Percentiles rank a stretch among this genome's conserved stretches.
Conservation (phyloP, 805 yeast species). For the Cyberlindnera xylosilytica region DNA sequence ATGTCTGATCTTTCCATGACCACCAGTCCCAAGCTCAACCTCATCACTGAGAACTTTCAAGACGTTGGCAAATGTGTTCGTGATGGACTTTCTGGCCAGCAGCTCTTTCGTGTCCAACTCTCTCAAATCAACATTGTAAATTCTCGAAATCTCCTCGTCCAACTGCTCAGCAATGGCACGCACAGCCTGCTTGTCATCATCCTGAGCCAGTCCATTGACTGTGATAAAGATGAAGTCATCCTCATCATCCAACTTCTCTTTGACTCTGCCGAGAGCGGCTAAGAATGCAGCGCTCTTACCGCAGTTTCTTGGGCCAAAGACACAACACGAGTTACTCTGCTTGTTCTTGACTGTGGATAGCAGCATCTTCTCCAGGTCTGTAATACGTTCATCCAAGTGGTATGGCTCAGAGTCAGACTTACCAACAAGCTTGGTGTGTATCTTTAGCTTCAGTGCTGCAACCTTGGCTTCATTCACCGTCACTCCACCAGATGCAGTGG, state of each 20-base stretch:
- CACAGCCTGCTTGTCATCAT: slow-evolving; percentile 75
- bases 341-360: slow-evolving; percentile 61
- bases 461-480: background rate
- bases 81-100: slow-evolving; percentile 51
- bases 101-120: slow-evolving; percentile 26
- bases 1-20: slow-evolving; percentile 17
- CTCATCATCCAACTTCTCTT: slow-evolving; percentile 33
- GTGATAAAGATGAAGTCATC: slow-evolving; percentile 58
- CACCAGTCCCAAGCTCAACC: slow-evolving; percentile 9
- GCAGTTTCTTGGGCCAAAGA: slow-evolving; percentile 76
- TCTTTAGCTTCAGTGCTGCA: slow-evolving; percentile 1
- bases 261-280: slow-evolving; percentile 40
- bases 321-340: slow-evolving; percentile 77
- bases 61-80: slow-evolving; percentile 59
- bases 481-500: background rate
- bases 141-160: slow-evolving; percentile 43
- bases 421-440: slow-evolving; percentile 11
- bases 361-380: slow-evolving; percentile 55
- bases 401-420: slow-evolving; percentile 26
- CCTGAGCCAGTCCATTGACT: slow-evolving; percentile 68
- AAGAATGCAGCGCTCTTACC: slow-evolving; percentile 72
- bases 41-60: slow-evolving; percentile 48
- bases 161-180: slow-evolving; percentile 84
- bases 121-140: slow-evolving; percentile 27
- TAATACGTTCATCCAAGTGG: slow-evolving; percentile 35